A percentile compares a stretch with the other conserved stretches of the same genome.
Conservation (phyloP, 495 filamentous ascomycete species). For the Penicillium diatomitis region DNA sequence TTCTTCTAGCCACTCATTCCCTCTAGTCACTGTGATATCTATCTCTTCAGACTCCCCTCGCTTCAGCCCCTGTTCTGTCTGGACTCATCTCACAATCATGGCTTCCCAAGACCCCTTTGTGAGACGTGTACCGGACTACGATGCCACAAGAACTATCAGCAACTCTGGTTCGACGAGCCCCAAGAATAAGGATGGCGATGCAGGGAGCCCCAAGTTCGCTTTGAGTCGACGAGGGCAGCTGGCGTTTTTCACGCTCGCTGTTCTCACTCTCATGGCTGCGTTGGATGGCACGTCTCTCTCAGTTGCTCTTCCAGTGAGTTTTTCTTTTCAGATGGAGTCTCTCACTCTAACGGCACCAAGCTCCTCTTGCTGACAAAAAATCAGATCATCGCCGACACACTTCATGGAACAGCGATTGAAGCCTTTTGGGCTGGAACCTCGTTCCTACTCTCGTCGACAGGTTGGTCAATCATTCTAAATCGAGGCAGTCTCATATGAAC, state of each 20-base stretch:
- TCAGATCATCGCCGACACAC: constrained; percentile 27
- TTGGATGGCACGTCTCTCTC: constrained; percentile 67
- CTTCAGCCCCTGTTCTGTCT: too few species aligned
- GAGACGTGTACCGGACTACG: constrained; percentile 4
- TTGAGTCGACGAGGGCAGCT: constrained; percentile 17
- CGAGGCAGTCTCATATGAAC: not conserved
- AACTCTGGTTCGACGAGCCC: constrained; percentile 4
- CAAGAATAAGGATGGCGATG: not conserved
- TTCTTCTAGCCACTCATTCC: too few species aligned
- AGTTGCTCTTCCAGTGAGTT: constrained; percentile 57
- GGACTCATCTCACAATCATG: not conserved
- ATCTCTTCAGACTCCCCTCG: not conserved
- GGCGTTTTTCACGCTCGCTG: constrained; percentile 41
- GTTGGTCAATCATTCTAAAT: not conserved
- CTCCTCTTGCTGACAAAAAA: not conserved
- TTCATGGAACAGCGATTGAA: constrained; percentile 46
- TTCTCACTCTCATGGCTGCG: constrained; percentile 58
- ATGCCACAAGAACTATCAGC: not conserved
- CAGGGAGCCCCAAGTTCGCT: constrained; percentile 12
- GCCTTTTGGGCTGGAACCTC: constrained; percentile 53
- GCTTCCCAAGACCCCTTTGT: constrained; percentile 4
- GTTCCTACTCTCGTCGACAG: constrained; percentile 41
- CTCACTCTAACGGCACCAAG: not conserved
- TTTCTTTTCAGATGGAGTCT: too few species aligned
- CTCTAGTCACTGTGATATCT: too few species aligned